These are phyloP conservation scores for Cubamyces sp. DNA, from an alignment of 768 basidiomycete genomes.

Conservation along the genomic window DNA sequence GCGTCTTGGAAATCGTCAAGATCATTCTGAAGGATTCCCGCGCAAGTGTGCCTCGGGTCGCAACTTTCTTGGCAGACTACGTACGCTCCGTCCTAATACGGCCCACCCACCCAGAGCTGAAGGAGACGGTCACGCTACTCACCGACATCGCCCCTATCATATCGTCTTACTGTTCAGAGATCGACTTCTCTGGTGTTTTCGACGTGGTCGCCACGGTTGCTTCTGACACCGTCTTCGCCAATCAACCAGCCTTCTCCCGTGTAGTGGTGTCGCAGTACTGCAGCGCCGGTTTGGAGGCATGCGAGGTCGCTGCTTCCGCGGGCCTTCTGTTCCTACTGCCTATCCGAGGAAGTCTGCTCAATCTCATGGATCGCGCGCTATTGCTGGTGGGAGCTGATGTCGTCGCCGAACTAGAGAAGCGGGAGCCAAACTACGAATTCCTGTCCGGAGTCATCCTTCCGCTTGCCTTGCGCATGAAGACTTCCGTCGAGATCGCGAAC, in stretches of 20 bases:
- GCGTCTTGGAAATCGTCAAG: slow-evolving; percentile 59
- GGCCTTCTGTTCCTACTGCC: slow-evolving; percentile 37
- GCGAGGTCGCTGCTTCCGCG: slow-evolving; percentile 39
- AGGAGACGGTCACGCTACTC: slow-evolving; percentile 56
- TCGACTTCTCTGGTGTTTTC: slow-evolving; percentile 65
- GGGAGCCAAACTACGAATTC: slow-evolving; percentile 58
- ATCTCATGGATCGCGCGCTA: slow-evolving; percentile 41
- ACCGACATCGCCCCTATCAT: slow-evolving; percentile 60
- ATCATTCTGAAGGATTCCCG: slow-evolving; percentile 57
- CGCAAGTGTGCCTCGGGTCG: slow-evolving; percentile 44
- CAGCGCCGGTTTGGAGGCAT: slow-evolving; percentile 40
- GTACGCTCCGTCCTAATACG: slow-evolving; percentile 53
- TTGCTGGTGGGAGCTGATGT: slow-evolving; percentile 56
- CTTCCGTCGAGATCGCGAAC: slow-evolving; percentile 46
- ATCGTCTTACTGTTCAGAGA: slow-evolving; percentile 46
- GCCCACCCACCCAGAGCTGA: slow-evolving; percentile 45
- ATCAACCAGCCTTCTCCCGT: slow-evolving; percentile 53
- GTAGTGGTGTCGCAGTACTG: slow-evolving; percentile 40
- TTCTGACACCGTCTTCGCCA: slow-evolving; percentile 50
- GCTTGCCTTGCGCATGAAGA: slow-evolving; percentile 57
- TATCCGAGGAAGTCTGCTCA: slow-evolving; percentile 34
- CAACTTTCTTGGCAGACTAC: slow-evolving; percentile 58
- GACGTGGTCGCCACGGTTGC: slow-evolving; percentile 52
- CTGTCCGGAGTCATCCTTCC: slow-evolving; percentile 69
- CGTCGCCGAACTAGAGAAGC: slow-evolving; percentile 59